phyloP scores from a whole-genome alignment of 2,329 filamentous ascomycete species.

The Fusarium heterosporum region DNA sequence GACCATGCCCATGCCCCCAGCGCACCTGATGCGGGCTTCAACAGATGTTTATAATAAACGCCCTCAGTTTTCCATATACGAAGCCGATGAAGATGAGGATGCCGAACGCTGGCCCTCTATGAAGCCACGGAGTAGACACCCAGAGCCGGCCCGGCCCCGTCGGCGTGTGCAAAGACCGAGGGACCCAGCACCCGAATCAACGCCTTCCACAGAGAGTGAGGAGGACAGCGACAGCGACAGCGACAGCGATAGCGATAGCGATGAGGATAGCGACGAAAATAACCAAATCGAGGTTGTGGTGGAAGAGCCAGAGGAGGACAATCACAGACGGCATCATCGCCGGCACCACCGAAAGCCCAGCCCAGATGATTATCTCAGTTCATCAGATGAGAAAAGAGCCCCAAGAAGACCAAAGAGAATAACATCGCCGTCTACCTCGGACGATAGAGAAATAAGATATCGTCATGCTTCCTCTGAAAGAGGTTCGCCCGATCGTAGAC shows the following conservation, averaged over 20 bases:
- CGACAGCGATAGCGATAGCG: constrained; percentile 24
- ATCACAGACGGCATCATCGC: constrained; percentile 33
- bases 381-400: constrained; percentile 42
- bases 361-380: constrained; percentile 46
- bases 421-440: constrained; percentile 41
- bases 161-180: constrained; percentile 31
- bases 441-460: constrained; percentile 43
- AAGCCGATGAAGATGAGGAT: constrained; percentile 44
- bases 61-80: constrained; percentile 45
- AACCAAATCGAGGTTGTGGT: constrained; percentile 44
- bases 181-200: constrained; percentile 38
- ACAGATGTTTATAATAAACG: constrained; percentile 50
- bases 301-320: constrained; percentile 48
- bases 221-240: constrained; percentile 28
- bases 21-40: constrained; percentile 46
- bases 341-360: constrained; percentile 39
- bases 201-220: constrained; percentile 31
- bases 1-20: constrained; percentile 47
- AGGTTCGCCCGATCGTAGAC: constrained; percentile 47
- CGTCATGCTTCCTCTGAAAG: constrained; percentile 46
- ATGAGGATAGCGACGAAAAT: constrained; percentile 30
- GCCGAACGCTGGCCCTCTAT: constrained; percentile 30
- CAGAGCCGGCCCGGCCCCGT: constrained; percentile 35
- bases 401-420: constrained; percentile 41
- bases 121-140: constrained; percentile 39